These are phyloP conservation scores for Solanum piurae DNA, from an alignment of 257 asterid species.

Conservation along the genomic window DNA sequence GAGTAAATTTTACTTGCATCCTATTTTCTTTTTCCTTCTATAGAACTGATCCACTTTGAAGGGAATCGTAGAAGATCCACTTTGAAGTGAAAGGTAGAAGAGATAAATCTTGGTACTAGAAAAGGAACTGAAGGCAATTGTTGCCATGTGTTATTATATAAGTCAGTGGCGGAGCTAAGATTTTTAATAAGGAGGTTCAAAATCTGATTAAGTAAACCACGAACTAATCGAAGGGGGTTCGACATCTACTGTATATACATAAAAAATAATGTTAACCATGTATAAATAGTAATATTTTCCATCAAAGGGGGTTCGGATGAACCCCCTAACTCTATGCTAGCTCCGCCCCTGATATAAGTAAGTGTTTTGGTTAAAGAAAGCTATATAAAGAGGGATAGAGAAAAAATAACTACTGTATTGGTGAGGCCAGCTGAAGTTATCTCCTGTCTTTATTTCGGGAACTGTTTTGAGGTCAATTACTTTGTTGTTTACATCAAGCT, in stretches of 20 bases:
- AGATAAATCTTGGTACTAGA: not conserved
- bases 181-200: too few species aligned
- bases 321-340: too few species aligned
- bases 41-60: not conserved
- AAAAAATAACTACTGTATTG: not conserved
- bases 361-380: not conserved
- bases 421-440: not conserved
- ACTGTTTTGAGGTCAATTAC: not conserved
- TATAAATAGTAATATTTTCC: too few species aligned
- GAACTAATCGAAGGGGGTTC: too few species aligned
- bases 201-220: too few species aligned
- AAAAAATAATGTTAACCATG: too few species aligned
- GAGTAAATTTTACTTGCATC: not conserved
- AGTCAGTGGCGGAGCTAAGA: too few species aligned
- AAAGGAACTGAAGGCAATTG: not conserved
- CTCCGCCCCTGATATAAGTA: not conserved
- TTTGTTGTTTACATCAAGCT: not conserved
- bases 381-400: not conserved
- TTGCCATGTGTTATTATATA: not conserved
- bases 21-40: not conserved
- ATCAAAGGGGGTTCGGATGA: too few species aligned
- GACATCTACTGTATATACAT: too few species aligned
- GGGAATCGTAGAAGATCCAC: not conserved
- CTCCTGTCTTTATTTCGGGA: not conserved
- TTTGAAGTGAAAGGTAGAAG: not conserved